Conservation (phyloP, 2,329 filamentous ascomycete species). For the Thelonectria discophora region DNA sequence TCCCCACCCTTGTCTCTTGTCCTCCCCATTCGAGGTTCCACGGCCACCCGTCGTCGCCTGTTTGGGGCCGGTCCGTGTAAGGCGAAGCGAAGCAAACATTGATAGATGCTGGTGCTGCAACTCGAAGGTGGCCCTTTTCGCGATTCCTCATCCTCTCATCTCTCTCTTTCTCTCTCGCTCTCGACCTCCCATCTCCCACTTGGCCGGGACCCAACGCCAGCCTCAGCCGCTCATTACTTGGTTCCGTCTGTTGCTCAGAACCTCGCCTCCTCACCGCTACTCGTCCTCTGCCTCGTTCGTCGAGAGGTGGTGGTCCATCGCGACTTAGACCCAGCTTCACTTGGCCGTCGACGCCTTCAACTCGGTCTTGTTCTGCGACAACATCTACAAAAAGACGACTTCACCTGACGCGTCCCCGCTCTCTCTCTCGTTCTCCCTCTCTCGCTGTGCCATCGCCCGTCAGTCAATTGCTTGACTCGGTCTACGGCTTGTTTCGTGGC, state of each 20-base stretch:
- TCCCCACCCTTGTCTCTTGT: conserved; percentile 31
- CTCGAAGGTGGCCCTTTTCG: conserved; percentile 29
- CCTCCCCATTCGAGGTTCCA: conserved; percentile 38
- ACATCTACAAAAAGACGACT: background rate
- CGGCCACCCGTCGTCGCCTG: conserved; percentile 40
- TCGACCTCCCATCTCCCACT: background rate
- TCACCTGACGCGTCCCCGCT: background rate
- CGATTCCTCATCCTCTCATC: conserved; percentile 16
- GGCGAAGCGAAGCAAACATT: conserved; percentile 43
- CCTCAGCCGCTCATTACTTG: background rate
- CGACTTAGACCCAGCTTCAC: background rate
- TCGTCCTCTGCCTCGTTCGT: conserved; percentile 1
- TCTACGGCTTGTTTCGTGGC: conserved; percentile 23
- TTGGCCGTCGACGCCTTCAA: background rate
- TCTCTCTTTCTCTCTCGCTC: conserved; percentile 10
- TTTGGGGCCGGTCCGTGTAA: conserved; percentile 39
- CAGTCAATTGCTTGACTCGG: conserved; percentile 19
- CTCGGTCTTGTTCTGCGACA: background rate
- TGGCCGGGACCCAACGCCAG: background rate
- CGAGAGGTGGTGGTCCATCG: background rate
- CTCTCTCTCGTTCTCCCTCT: conserved; percentile 3
- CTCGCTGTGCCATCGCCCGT: conserved; percentile 12
- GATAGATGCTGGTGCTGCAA: conserved; percentile 27
- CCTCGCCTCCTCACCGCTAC: background rate
- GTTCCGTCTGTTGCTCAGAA: background rate